Evolutionary conservation across 768 basidiomycete genomes (phyloP).

Genomic region (Tremella mesenterica): DNA sequence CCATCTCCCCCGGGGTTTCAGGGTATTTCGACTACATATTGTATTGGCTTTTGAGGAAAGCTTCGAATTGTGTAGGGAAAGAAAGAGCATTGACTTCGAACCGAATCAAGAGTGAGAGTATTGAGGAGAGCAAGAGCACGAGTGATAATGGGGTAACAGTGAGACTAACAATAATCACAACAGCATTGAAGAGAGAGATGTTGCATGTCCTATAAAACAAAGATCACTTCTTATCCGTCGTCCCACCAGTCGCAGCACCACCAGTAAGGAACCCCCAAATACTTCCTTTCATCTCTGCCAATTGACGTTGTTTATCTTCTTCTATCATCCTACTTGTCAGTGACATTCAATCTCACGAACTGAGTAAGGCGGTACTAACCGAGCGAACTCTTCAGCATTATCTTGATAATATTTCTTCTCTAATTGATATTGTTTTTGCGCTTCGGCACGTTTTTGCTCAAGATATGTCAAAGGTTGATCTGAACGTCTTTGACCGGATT

Average conservation of each 20-base stretch:
- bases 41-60: too few species aligned
- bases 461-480: conserved; percentile 44
- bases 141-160: too few species aligned
- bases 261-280: conserved; percentile 32
- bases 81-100: too few species aligned
- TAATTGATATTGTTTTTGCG: conserved; percentile 41
- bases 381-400: conserved; percentile 42
- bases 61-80: too few species aligned
- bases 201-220: too few species aligned
- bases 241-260: conserved; percentile 11
- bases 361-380: conserved; percentile 21
- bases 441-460: conserved; percentile 42
- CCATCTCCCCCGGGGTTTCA: too few species aligned
- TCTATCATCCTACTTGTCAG: conserved; percentile 35
- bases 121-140: too few species aligned
- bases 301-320: conserved; percentile 43
- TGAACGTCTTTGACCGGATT: conserved; percentile 24
- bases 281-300: conserved; percentile 43
- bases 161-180: too few species aligned
- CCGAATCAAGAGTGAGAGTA: too few species aligned
- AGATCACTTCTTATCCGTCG: not conserved
- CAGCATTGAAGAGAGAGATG: too few species aligned
- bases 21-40: too few species aligned
- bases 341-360: not conserved
- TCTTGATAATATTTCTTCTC: conserved; percentile 44